A percentile compares a stretch with the other conserved stretches of the same genome.
Conservation (phyloP, 352 stramenopile species). For the Pythium phragmiticola region DNA sequence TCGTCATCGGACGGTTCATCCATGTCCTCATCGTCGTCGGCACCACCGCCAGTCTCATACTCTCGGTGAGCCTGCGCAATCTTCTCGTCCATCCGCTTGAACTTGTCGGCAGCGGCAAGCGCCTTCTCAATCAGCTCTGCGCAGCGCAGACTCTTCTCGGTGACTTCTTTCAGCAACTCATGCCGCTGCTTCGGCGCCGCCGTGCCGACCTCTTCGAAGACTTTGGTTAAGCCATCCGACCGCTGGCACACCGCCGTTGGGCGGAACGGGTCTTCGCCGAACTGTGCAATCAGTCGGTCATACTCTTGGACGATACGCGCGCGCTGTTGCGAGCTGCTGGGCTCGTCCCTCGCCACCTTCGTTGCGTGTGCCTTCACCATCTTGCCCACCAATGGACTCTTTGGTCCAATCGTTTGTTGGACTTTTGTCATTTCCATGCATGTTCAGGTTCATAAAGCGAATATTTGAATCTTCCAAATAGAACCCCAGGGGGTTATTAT, state of each 20-base stretch:
- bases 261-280: slow-evolving; percentile 62
- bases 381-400: slow-evolving; percentile 18
- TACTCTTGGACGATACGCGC: slow-evolving; percentile 33
- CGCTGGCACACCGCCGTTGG: slow-evolving; percentile 29
- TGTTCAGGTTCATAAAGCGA: not conserved
- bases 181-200: slow-evolving; percentile 32
- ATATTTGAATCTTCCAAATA: not conserved
- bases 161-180: slow-evolving; percentile 39
- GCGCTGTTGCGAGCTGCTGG: slow-evolving; percentile 8
- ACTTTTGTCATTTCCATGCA: slow-evolving; percentile 17
- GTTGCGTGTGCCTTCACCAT: slow-evolving; percentile 19
- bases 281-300: slow-evolving; percentile 53
- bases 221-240: slow-evolving; percentile 38
- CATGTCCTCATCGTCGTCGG: slow-evolving; percentile 41
- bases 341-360: not conserved
- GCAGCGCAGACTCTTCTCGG: slow-evolving; percentile 64
- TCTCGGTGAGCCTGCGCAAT: slow-evolving; percentile 32
- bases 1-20: slow-evolving; percentile 30
- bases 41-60: slow-evolving; percentile 25
- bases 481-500: slow-evolving; percentile 4
- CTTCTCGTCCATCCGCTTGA: slow-evolving; percentile 51
- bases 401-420: slow-evolving; percentile 12
- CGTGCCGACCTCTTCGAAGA: slow-evolving; percentile 28
- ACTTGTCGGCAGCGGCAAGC: slow-evolving; percentile 42
- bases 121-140: slow-evolving; percentile 77